Evolutionary conservation across 805 yeast genomes (phyloP), one percentile per base, ranked within the genome.

Genomic region (Candida oleophila): DNA sequence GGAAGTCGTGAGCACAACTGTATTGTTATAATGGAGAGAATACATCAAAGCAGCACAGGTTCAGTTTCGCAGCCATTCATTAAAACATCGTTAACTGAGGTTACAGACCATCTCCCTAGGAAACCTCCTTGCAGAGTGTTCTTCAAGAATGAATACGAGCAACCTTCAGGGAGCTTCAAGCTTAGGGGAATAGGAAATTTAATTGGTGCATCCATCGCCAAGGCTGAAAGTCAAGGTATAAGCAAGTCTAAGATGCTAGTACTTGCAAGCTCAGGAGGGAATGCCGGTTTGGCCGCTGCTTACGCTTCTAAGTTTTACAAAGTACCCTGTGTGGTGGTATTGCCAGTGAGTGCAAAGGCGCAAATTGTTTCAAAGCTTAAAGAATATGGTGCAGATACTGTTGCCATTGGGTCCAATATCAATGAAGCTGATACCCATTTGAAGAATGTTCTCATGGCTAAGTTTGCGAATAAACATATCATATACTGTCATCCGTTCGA

Each of bases 81-180:
- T 3, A 41, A 59, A 34, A 74, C 81, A 0, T 68, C 77, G 1
- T 57, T 76, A 22, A 62, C 67, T 1, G 76, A 69, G 43, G 70
- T 73, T 44, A 59, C 72, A n/a, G 20, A 63, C 40, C 22, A 55
- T 43, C 42, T 63, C 60, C 64, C 61, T 8, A 33, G 51, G 42
- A 49, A 53, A 49, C 48, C 68, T 47, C 45, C 45, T 9, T 42
- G 45, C 20, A 62, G 70, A 9, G 61, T 78, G 1, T 64, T 71
- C 35, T 61, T 79, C 46, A 80, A 80, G 50, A 70, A 74, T 50
- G 84, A 81, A 53, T 68, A 64, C 44, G 68, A 73, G 28, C 84
- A 80, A 52, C 84, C 84, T 4, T 70, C 81, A 9, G 83, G 83
- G 0, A 74, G 81, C 48, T 80, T 80, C 62, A 80, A 80, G 59